Evolutionary conservation across 2,329 filamentous ascomycete species (phyloP).

Genomic region (Aspergillus nomiae): DNA sequence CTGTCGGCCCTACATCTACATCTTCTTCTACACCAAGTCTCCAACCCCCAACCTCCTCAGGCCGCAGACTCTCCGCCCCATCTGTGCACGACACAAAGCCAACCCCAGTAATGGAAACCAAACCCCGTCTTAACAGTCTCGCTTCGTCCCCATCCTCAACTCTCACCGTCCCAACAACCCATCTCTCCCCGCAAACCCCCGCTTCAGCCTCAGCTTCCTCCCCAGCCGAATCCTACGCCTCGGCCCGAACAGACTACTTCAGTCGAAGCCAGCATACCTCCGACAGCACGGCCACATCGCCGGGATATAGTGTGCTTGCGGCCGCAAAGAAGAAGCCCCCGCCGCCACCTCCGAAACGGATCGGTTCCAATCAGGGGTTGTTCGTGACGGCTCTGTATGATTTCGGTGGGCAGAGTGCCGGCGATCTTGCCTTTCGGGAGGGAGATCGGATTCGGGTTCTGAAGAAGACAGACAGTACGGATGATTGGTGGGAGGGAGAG

Average conservation of each 20-base stretch:
- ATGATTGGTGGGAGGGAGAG: slow-evolving; percentile 90
- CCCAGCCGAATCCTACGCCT: slow-evolving; percentile 41
- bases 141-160: slow-evolving; percentile 18
- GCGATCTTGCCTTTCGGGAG: slow-evolving; percentile 73
- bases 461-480: slow-evolving; percentile 75
- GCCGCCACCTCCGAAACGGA: slow-evolving; percentile 72
- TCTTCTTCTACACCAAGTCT: neutral
- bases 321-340: slow-evolving; percentile 72
- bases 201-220: slow-evolving; percentile 30
- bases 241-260: slow-evolving; percentile 44
- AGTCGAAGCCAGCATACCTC: slow-evolving; percentile 36
- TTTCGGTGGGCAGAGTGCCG: slow-evolving; percentile 68
- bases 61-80: slow-evolving; percentile 21
- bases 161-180: slow-evolving; percentile 7
- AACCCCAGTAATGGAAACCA: slow-evolving; percentile 30
- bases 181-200: slow-evolving; percentile 16
- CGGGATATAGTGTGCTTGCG: slow-evolving; percentile 38
- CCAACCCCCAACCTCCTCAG: slow-evolving; percentile 17
- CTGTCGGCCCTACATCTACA: neutral
- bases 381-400: slow-evolving; percentile 75
- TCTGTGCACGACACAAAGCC: slow-evolving; percentile 20
- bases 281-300: slow-evolving; percentile 42
- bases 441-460: slow-evolving; percentile 76
- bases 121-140: slow-evolving; percentile 26
- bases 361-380: slow-evolving; percentile 49